Evolutionary conservation across 495 filamentous ascomycete species (phyloP).

Genomic region (Annulohypoxylon nitens): DNA sequence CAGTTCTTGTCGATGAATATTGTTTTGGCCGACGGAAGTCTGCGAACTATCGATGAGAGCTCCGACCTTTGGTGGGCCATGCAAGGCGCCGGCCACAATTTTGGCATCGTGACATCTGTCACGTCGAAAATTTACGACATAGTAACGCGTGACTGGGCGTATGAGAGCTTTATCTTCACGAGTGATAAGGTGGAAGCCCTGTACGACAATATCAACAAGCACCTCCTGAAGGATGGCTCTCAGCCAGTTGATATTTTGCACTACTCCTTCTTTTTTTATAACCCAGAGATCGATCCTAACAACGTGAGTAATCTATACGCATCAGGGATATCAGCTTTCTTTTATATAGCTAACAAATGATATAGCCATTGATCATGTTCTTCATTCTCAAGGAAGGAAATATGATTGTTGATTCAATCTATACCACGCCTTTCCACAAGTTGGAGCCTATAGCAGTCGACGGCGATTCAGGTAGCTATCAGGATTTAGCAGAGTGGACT

Average conservation of each 20-base stretch:
- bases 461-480: constrained; percentile 52
- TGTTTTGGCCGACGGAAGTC: constrained; percentile 68
- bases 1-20: constrained; percentile 66
- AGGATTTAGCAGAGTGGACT: constrained; percentile 59
- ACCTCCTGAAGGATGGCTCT: constrained; percentile 55
- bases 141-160: constrained; percentile 55
- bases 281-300: constrained; percentile 51
- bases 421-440: constrained; percentile 58
- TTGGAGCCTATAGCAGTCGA: constrained; percentile 54
- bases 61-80: constrained; percentile 70
- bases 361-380: constrained; percentile 59
- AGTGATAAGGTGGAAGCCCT: constrained; percentile 62
- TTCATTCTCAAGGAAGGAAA: constrained; percentile 64
- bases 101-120: constrained; percentile 69
- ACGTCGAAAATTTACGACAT: constrained; percentile 63
- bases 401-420: constrained; percentile 51
- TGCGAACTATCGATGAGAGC: constrained; percentile 54
- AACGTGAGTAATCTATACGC: constrained; percentile 8
- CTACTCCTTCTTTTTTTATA: constrained; percentile 61
- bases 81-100: constrained; percentile 72
- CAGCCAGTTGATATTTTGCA: constrained; percentile 59
- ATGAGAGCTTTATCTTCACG: constrained; percentile 57
- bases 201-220: constrained; percentile 57
- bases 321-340: background rate
- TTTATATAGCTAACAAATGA: background rate